Evolutionary conservation across 306 rosid species (phyloP).

Genomic region (Sophora flavescens): DNA sequence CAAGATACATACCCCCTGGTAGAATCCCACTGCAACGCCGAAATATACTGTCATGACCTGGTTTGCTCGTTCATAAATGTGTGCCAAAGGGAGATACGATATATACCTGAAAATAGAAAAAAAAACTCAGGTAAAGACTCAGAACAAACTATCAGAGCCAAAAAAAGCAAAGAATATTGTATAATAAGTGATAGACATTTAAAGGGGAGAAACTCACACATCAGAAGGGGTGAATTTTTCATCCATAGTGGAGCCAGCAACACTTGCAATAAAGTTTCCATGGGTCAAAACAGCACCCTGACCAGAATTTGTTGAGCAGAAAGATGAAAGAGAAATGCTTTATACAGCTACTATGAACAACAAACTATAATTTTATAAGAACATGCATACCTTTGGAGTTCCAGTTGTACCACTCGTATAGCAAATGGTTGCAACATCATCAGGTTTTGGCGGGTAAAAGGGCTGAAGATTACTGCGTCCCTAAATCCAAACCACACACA

Average conservation of each 20-base stretch:
- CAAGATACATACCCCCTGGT: constrained; percentile 84
- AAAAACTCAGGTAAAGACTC: constrained; percentile 44
- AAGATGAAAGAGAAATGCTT: constrained; percentile 36
- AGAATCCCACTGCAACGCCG: constrained; percentile 96
- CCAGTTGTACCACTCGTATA: constrained; percentile 99
- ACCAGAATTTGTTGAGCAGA: constrained; percentile 48
- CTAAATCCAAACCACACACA: constrained; percentile 60
- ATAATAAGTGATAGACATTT: constrained; percentile 13
- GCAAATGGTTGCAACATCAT: constrained; percentile 91
- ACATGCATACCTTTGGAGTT: constrained; percentile 82
- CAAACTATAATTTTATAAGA: constrained; percentile 38
- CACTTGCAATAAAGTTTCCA: constrained; percentile 85
- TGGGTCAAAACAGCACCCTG: constrained; percentile 96
- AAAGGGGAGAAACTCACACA: constrained; percentile 63
- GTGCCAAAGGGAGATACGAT: constrained; percentile 98
- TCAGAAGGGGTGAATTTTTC: constrained; percentile 78
- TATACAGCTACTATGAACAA: constrained; percentile 38
- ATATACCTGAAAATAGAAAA: constrained; percentile 74
- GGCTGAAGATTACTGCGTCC: constrained; percentile 80
- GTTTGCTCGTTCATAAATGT: constrained; percentile 93
- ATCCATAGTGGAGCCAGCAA: constrained; percentile 72
- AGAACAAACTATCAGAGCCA: constrained; percentile 35
- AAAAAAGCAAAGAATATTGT: constrained; percentile 12
- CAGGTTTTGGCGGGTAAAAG: constrained; percentile 84
- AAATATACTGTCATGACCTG: constrained; percentile 71